These are phyloP conservation scores for Backusella parvicylindrica DNA, from an alignment of 192 early-diverging fungal species.

Conservation along the genomic window DNA sequence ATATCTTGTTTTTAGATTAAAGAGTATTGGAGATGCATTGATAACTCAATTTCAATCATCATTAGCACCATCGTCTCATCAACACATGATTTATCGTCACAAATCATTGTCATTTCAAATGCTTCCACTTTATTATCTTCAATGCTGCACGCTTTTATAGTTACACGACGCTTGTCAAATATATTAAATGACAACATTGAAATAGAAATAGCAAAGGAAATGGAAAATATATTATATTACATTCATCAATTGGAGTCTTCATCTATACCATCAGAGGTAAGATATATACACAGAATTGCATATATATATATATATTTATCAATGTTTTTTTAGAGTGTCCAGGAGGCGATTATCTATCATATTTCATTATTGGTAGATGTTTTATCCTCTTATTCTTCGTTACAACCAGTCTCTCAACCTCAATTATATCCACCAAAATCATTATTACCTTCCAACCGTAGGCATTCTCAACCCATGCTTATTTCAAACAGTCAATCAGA, in stretches of 20 bases:
- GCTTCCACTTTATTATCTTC: constrained; percentile 6
- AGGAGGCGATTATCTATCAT: background rate
- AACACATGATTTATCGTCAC: background rate
- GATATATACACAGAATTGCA: background rate
- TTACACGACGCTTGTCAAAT: background rate
- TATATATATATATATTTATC: background rate
- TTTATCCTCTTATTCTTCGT: background rate
- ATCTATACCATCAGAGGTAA: background rate
- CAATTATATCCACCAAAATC: background rate
- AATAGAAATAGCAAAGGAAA: background rate
- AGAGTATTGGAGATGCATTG: background rate
- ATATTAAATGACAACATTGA: background rate
- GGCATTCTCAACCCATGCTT: background rate
- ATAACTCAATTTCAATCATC: background rate
- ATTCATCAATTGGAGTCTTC: background rate
- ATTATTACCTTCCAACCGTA: background rate
- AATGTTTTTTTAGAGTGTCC: background rate
- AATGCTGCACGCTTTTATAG: background rate
- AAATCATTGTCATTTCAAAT: background rate
- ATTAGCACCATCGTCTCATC: background rate
- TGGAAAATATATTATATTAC: background rate
- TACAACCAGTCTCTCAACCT: background rate
- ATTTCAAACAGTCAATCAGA: background rate
- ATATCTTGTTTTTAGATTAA: background rate
- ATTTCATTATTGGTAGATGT: background rate